These are phyloP conservation scores for Salmacisia buchloeana DNA, from an alignment of 1,284 basidiomycete genomes.

Conservation along the genomic window DNA sequence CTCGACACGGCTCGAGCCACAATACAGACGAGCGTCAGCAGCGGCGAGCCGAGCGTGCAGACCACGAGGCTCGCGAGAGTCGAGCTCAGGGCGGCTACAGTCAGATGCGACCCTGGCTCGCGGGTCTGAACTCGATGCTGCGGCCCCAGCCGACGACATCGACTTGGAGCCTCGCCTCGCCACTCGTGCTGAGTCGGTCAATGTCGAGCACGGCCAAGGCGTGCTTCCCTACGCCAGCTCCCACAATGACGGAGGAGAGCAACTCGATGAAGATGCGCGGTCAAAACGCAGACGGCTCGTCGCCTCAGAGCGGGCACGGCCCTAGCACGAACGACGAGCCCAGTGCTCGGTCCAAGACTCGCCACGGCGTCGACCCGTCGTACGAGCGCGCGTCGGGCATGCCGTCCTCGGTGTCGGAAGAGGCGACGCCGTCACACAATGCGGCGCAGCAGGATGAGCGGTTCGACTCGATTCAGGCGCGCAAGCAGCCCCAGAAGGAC, in stretches of 20 bases:
- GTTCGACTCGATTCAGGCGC: neutral
- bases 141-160: too few species aligned
- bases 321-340: neutral
- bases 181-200: neutral
- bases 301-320: neutral
- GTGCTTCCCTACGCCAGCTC: neutral
- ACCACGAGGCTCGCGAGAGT: neutral
- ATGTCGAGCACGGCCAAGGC: neutral
- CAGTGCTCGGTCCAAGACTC: neutral
- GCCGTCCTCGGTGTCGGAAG: neutral
- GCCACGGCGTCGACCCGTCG: neutral
- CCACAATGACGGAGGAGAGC: neutral
- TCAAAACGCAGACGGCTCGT: neutral
- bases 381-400: neutral
- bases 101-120: neutral
- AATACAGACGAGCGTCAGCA: neutral
- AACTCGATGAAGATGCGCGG: neutral
- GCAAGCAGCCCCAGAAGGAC: constrained; percentile 3
- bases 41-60: neutral
- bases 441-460: neutral
- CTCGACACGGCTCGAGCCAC: neutral
- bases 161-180: neutral
- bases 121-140: too few species aligned
- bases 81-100: neutral
- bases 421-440: neutral